These are phyloP conservation scores for Artemisia argyi DNA, from an alignment of 129 eudicot genomes.

Conservation along the genomic window DNA sequence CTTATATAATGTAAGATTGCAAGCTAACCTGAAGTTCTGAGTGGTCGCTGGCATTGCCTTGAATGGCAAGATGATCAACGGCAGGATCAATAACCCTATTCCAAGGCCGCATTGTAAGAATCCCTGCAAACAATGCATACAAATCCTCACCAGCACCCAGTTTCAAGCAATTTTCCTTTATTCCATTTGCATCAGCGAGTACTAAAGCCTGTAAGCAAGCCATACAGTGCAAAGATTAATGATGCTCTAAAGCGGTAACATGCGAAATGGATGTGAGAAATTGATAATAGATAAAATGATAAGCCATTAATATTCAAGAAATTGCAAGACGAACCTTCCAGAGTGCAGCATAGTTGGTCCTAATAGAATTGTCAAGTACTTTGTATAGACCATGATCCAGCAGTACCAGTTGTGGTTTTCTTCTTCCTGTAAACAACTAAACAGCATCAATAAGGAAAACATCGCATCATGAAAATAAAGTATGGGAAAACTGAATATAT, in stretches of 20 bases:
- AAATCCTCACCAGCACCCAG: conserved; percentile 96
- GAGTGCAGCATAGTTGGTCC: conserved; percentile 82
- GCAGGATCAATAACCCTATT: conserved; percentile 75
- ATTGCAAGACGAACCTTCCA: conserved; percentile 72
- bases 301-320: too few species aligned
- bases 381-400: too few species aligned
- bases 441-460: not conserved
- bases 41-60: conserved; percentile 66
- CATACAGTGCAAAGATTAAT: too few species aligned
- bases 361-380: conserved; percentile 58
- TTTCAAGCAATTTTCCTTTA: conserved; percentile 70
- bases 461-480: too few species aligned
- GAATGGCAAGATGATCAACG: conserved; percentile 82
- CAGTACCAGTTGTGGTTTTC: conserved; percentile 81
- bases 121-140: conserved; percentile 84
- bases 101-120: conserved; percentile 98
- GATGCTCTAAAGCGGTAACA: too few species aligned
- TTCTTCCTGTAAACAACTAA: conserved; percentile 50
- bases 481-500: not conserved
- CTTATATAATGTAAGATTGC: conserved; percentile 10
- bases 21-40: conserved; percentile 81
- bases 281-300: not conserved
- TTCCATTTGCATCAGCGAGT: conserved; percentile 76
- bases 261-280: too few species aligned
- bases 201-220: conserved; percentile 61